A percentile compares a stretch with the other conserved stretches of the same genome.
Conservation (phyloP, 495 filamentous ascomycete genomes). For the Neurospora discreta region DNA sequence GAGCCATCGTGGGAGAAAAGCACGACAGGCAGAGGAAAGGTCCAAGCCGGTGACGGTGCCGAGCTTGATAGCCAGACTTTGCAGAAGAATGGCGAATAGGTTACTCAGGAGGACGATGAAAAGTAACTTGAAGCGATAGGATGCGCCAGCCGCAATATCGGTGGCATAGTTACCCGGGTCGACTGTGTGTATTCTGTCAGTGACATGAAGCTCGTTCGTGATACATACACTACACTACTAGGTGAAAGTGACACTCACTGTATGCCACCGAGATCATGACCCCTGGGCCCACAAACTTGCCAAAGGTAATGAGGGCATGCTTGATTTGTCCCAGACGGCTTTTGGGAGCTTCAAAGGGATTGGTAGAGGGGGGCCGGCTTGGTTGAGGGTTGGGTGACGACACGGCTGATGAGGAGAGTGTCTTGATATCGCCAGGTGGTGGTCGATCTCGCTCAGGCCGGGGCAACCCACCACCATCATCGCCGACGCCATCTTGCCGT, state of each 20-base stretch:
- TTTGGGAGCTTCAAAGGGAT: not conserved
- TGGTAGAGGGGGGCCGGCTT: not conserved
- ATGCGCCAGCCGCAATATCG: slow-evolving; percentile 63
- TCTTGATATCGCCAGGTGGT: not conserved
- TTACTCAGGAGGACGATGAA: slow-evolving; percentile 79
- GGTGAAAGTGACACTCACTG: slow-evolving; percentile 22
- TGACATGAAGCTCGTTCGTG: slow-evolving; percentile 16
- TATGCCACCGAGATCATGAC: slow-evolving; percentile 71
- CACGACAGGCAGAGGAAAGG: slow-evolving; percentile 66
- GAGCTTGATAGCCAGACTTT: slow-evolving; percentile 73
- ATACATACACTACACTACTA: too few relatives aligned
- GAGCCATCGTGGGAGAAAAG: slow-evolving; percentile 66
- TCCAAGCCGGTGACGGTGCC: slow-evolving; percentile 79
- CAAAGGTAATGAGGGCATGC: slow-evolving; percentile 47
- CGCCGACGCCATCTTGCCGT: not conserved
- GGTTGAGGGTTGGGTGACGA: not conserved
- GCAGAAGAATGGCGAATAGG: slow-evolving; percentile 72
- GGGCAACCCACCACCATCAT: not conserved
- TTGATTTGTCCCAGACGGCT: slow-evolving; percentile 15
- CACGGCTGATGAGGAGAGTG: not conserved
- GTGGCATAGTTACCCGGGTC: slow-evolving; percentile 82
- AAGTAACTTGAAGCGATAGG: slow-evolving; percentile 54
- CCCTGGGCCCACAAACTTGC: slow-evolving; percentile 73
- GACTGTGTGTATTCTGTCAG: slow-evolving; percentile 34
- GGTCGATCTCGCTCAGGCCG: not conserved